phyloP scores from a whole-genome alignment of 2,329 filamentous ascomycete species.

The Colletotrichum theobromicola region DNA sequence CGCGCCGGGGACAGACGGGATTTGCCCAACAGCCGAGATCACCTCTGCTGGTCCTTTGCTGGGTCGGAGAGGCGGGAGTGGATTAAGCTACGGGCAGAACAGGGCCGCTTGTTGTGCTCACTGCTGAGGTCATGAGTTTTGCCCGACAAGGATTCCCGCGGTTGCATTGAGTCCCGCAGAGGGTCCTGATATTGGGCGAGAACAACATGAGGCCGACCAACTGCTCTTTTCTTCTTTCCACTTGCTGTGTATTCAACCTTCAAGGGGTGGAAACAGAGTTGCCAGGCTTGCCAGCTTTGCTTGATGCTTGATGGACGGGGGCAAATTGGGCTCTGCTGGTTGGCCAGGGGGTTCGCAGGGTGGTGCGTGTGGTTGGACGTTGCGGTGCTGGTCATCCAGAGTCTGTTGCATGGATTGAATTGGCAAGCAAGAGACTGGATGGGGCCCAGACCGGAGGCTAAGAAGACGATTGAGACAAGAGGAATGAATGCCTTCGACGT shows the following conservation, averaged over 20 bases:
- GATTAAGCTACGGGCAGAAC: neutral
- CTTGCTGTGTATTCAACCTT: neutral
- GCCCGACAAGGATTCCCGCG: neutral
- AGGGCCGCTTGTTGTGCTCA: neutral
- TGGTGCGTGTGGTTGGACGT: neutral
- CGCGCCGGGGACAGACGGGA: constrained; percentile 4
- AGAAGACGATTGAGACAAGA: neutral
- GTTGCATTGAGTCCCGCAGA: neutral
- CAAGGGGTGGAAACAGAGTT: neutral
- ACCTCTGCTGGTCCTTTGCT: neutral
- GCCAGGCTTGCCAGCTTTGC: neutral
- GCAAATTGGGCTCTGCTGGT: neutral
- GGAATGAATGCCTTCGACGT: neutral
- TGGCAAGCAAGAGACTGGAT: neutral
- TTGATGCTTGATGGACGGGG: neutral
- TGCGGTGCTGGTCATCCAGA: neutral
- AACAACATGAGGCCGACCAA: neutral
- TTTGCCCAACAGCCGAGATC: constrained; percentile 14
- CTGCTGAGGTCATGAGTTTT: neutral
- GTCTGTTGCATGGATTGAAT: neutral
- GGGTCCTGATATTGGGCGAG: neutral
- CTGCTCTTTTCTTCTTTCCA: neutral
- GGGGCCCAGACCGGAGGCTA: neutral
- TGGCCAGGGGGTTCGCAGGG: neutral
- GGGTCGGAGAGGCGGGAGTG: neutral